Percentiles rank a stretch among this genome's conserved stretches.
These are phyloP conservation scores for Penicillium sp. DNA, from an alignment of 2,329 filamentous ascomycete genomes.

Conservation along the genomic window DNA sequence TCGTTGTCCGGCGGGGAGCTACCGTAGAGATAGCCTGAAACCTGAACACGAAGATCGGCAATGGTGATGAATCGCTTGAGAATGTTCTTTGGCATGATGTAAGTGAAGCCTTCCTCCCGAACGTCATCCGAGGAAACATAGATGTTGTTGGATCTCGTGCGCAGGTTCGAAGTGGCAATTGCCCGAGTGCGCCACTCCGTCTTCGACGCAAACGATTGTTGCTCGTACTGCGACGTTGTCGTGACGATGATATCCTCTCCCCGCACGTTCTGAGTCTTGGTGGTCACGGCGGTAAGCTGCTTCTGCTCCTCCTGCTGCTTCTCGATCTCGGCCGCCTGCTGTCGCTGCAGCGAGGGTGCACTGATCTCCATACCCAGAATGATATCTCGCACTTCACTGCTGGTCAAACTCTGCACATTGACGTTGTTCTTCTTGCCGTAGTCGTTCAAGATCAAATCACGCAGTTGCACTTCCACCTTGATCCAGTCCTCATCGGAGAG, in stretches of 20 bases:
- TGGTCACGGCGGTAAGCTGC: conserved; percentile 93
- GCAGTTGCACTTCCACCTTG: conserved; percentile 94
- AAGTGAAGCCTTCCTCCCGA: conserved; percentile 84
- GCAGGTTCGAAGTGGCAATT: conserved; percentile 91
- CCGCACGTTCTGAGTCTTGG: conserved; percentile 94
- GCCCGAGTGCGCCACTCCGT: conserved; percentile 97
- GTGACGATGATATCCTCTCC: conserved; percentile 98
- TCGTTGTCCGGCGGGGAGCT: conserved; percentile 88
- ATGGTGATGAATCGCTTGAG: conserved; percentile 98
- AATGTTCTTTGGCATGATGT: conserved; percentile 98
- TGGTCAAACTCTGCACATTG: conserved; percentile 94
- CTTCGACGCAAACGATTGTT: conserved; percentile 96
- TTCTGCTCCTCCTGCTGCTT: conserved; percentile 97
- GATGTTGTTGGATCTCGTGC: conserved; percentile 93
- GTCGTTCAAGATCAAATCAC: conserved; percentile 94
- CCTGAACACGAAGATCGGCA: conserved; percentile 90
- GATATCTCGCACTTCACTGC: conserved; percentile 94
- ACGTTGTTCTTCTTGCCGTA: conserved; percentile 99
- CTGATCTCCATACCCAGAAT: conserved; percentile 99
- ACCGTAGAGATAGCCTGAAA: conserved; percentile 93
- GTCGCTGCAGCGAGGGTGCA: conserved; percentile 93
- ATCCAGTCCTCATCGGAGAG: conserved; percentile 97
- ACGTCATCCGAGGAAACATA: conserved; percentile 96
- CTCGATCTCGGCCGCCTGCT: conserved; percentile 97
- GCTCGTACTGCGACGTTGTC: conserved; percentile 95